Conservation (phyloP, 352 stramenopile species). For the Globisporangium middletonii region DNA sequence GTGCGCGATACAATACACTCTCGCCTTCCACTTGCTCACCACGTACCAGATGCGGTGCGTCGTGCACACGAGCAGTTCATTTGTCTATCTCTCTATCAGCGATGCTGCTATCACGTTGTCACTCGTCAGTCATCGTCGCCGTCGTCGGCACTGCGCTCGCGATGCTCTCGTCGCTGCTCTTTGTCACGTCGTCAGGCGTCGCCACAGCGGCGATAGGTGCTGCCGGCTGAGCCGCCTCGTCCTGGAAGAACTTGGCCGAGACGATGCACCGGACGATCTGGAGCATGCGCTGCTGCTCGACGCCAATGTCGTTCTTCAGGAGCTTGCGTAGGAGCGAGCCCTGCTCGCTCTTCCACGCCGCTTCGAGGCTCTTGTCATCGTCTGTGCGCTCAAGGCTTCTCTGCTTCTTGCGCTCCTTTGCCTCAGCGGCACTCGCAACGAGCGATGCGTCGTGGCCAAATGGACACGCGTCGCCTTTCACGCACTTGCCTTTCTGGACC, state of each 20-base stretch:
- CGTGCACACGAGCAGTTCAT: neutral
- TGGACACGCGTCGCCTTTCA: conserved; percentile 44
- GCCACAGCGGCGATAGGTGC: neutral
- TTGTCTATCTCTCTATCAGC: neutral
- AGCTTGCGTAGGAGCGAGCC: conserved; percentile 70
- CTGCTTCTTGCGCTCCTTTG: conserved; percentile 29
- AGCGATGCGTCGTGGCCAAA: conserved; percentile 54
- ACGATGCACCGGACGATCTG: conserved; percentile 71
- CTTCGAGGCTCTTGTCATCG: conserved; percentile 22
- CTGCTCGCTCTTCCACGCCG: conserved; percentile 59
- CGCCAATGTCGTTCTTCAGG: conserved; percentile 59
- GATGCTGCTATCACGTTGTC: no score
- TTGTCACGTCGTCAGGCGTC: neutral
- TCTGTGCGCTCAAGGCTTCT: neutral
- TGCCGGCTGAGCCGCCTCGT: conserved; percentile 3
- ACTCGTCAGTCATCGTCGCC: no score
- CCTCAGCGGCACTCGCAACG: conserved; percentile 19
- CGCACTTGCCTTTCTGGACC: conserved; percentile 46
- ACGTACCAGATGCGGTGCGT: no score
- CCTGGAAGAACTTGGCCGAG: conserved; percentile 47
- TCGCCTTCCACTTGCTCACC: neutral
- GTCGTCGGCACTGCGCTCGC: no score
- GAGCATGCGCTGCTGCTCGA: conserved; percentile 70
- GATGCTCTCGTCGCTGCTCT: neutral
- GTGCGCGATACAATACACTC: neutral